Evolutionary conservation across 179 eudicot species (phyloP).

Genomic region (Heliamphora ciliata): DNA sequence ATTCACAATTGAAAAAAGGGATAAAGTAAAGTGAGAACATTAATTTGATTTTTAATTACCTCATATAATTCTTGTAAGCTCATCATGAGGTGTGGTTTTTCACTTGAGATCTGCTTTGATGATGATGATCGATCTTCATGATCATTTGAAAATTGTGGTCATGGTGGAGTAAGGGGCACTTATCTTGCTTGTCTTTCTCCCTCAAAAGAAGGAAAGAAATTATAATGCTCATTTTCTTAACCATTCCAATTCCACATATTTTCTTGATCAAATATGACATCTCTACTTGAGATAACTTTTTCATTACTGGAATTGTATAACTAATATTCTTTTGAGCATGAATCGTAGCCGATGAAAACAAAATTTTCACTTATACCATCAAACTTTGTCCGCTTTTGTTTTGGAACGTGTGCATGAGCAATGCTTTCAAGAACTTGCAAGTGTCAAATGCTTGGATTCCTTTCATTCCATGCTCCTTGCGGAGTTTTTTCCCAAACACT

Average conservation of each 20-base stretch:
- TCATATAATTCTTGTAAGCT: no score
- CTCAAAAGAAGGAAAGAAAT: not conserved
- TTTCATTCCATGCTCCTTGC: not conserved
- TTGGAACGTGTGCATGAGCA: no score
- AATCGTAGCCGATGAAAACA: constrained; percentile 8
- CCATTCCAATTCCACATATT: not conserved
- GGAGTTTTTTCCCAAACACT: not conserved
- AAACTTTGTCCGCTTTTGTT: no score
- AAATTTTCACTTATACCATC: not conserved
- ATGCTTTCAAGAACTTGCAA: not conserved
- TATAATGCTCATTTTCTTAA: not conserved
- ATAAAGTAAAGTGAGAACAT: no score
- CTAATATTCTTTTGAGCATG: not conserved
- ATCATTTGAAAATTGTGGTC: no score
- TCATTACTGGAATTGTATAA: not conserved
- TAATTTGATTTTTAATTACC: no score
- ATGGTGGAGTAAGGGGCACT: no score
- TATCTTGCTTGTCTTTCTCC: not conserved
- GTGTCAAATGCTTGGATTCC: not conserved
- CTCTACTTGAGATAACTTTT: not conserved
- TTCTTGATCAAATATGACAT: constrained; percentile 1
- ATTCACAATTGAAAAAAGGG: no score
- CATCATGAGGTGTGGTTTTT: no score
- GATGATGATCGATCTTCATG: no score
- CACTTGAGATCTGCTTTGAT: no score